These are phyloP conservation scores for Colletotrichum orchidophilum DNA, from an alignment of 2,329 filamentous ascomycete species.

Conservation along the genomic window DNA sequence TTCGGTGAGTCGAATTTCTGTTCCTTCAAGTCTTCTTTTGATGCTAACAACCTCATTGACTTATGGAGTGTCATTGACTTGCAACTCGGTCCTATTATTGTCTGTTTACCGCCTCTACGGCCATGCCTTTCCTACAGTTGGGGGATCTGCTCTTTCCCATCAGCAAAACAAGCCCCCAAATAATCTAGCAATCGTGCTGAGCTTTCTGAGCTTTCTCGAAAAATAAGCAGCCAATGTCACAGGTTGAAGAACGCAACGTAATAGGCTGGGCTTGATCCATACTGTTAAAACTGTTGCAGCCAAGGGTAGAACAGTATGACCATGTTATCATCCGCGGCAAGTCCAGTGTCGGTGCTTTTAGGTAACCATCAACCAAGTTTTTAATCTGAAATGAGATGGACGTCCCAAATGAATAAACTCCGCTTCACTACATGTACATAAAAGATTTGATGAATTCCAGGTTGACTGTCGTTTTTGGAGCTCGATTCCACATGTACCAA, in stretches of 20 bases:
- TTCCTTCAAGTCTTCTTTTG: neutral
- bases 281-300: neutral
- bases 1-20: neutral
- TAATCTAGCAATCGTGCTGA: neutral
- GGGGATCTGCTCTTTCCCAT: neutral
- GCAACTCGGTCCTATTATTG: neutral
- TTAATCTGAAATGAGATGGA: too few species aligned
- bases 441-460: too few species aligned
- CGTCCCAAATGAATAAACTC: neutral
- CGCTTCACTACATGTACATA: neutral
- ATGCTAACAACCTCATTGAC: neutral
- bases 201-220: neutral
- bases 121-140: neutral
- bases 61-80: neutral
- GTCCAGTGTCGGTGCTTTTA: neutral
- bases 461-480: too few species aligned
- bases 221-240: neutral
- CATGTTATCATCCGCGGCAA: neutral
- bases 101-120: neutral
- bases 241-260: too few species aligned
- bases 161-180: neutral
- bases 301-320: neutral
- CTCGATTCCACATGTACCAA: too few species aligned
- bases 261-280: neutral
- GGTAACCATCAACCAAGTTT: neutral